Conservation (phyloP, 495 filamentous ascomycete species). For the Trichoderma erinaceum region DNA sequence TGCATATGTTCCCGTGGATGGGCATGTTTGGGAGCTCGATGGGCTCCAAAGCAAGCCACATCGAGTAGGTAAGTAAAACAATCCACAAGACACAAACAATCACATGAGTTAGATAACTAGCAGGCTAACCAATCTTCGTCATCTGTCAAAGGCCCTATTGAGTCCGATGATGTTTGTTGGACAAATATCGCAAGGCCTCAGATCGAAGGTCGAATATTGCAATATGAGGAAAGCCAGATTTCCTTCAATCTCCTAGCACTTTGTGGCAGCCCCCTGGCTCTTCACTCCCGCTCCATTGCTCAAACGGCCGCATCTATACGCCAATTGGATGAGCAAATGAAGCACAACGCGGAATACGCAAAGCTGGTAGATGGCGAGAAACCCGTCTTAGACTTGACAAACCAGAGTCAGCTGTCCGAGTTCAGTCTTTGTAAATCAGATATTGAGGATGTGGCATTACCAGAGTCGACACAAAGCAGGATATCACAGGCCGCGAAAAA, state of each 20-base stretch:
- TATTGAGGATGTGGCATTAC: slow-evolving; percentile 16
- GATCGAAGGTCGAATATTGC: slow-evolving; percentile 36
- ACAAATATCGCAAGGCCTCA: slow-evolving; percentile 31
- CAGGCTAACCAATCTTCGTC: not conserved
- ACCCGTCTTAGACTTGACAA: not conserved
- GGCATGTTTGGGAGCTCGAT: slow-evolving; percentile 82
- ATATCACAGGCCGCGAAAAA: slow-evolving; percentile 16
- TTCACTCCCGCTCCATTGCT: slow-evolving; percentile 28
- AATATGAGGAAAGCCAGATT: slow-evolving; percentile 30
- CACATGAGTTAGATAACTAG: not conserved
- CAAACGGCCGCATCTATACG: slow-evolving; percentile 28
- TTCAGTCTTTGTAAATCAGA: slow-evolving; percentile 21
- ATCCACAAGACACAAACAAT: not conserved
- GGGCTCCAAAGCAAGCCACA: slow-evolving; percentile 72
- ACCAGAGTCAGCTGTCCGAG: slow-evolving; percentile 18
- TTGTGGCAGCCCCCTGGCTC: slow-evolving; percentile 33
- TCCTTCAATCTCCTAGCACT: slow-evolving; percentile 44
- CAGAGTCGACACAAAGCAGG: slow-evolving; percentile 14
- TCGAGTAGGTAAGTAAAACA: slow-evolving; percentile 52
- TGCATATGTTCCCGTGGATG: slow-evolving; percentile 73
- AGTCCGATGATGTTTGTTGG: slow-evolving; percentile 31
- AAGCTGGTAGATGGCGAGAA: not conserved
- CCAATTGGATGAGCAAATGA: slow-evolving; percentile 25
- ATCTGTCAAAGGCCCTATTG: slow-evolving; percentile 16
- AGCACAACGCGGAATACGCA: slow-evolving; percentile 15